A percentile compares a stretch with the other conserved stretches of the same genome.
phyloP scores from a whole-genome alignment of 2,329 filamentous ascomycete species.

The Ilyonectria sp. region DNA sequence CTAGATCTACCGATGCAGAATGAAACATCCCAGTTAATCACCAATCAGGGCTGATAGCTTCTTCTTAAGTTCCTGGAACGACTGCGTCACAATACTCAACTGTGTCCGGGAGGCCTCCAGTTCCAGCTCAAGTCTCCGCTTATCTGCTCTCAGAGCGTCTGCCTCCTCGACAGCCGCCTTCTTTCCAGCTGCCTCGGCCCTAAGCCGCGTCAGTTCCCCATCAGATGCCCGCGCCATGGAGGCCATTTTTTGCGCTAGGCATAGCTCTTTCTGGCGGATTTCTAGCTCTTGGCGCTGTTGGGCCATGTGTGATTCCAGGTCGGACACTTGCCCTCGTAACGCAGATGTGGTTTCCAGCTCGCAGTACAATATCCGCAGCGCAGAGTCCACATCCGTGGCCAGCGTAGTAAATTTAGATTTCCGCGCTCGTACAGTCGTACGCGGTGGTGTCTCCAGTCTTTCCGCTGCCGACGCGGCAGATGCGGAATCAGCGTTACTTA shows the following conservation, averaged over 20 bases:
- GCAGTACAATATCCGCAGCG: slow-evolving; percentile 2
- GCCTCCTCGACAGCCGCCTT: neutral
- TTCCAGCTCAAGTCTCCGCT: neutral
- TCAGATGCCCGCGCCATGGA: neutral
- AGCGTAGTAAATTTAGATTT: neutral
- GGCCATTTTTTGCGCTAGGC: neutral
- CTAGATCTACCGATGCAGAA: too few species aligned
- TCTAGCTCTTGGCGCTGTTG: neutral
- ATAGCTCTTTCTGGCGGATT: neutral
- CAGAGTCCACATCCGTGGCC: neutral
- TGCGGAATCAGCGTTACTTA: neutral
- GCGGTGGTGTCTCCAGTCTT: neutral
- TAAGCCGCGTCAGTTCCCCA: neutral
- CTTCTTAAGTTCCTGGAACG: neutral
- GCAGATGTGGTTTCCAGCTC: slow-evolving; percentile 1
- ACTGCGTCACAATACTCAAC: neutral
- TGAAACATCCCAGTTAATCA: neutral
- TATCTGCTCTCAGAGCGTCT: neutral
- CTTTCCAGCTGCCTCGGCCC: neutral
- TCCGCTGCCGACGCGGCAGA: neutral
- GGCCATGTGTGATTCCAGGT: neutral
- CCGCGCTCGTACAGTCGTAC: neutral
- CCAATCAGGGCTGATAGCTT: neutral
- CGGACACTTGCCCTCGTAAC: neutral
- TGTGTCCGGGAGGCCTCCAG: neutral